Percentiles rank a stretch among this genome's conserved stretches.
Evolutionary conservation across 2,329 filamentous ascomycete genomes (phyloP).

Genomic region (Colletotrichum gigasporum): DNA sequence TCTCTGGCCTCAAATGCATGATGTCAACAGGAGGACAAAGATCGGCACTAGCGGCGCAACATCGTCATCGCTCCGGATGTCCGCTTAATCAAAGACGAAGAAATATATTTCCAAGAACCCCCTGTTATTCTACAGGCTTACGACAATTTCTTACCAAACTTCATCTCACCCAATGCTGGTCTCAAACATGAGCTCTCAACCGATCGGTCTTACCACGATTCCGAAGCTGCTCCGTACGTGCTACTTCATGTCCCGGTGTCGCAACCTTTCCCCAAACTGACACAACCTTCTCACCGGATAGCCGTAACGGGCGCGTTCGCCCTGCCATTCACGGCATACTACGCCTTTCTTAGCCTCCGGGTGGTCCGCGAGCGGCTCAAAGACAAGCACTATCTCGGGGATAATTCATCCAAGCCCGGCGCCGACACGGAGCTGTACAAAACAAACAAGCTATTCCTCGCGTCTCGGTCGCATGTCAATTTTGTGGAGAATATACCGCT

Average conservation of each 20-base stretch:
- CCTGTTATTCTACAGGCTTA: no score
- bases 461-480: slow-evolving; percentile 13
- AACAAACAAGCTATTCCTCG: slow-evolving; percentile 2
- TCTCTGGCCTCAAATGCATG: background rate
- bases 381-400: slow-evolving; percentile 13
- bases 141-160: no score
- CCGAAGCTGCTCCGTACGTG: slow-evolving; percentile 24
- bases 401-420: slow-evolving; percentile 1
- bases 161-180: background rate
- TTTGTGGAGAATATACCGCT: slow-evolving; percentile 15
- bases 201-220: slow-evolving; percentile 13
- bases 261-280: background rate
- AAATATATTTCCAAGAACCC: no score
- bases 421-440: background rate
- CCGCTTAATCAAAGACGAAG: no score
- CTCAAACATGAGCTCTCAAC: slow-evolving; percentile 6
- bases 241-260: no score
- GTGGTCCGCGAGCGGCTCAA: slow-evolving; percentile 7
- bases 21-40: background rate
- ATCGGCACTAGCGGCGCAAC: background rate
- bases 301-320: slow-evolving; percentile 18
- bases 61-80: background rate
- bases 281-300: background rate
- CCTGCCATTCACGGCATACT: slow-evolving; percentile 21
- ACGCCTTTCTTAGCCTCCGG: slow-evolving; percentile 19